Base-by-base conservation (phyloP, 768 basidiomycete genomes). In the Hypholoma sublateritium region DNA sequence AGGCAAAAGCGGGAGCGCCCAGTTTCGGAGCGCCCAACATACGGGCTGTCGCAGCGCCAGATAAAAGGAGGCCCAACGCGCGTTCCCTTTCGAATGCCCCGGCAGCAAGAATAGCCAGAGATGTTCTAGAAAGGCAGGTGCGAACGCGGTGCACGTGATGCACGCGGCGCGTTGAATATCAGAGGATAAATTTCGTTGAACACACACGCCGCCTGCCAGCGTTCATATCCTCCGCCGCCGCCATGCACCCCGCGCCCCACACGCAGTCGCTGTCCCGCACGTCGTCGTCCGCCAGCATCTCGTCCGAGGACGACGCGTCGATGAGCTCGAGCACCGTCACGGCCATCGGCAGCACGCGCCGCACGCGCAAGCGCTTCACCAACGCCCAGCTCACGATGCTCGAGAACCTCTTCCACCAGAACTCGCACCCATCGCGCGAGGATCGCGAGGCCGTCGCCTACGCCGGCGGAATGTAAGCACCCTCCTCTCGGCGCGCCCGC, bases 351-450 rank as follows among this genome's bases (percentile, higher is more conserved):
- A 64, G 71, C 52, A 72, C 74, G 5, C 77, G 84, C 32, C 80
- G 88, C 51, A 89, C 88, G 2, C 82, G 88, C 37, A 88, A 87
- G 68, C 79, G 88, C 1, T 89, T 90, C 70, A 84, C 80, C 46
- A 84, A 80, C 59, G 74, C 73, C 14, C 88, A 90, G 72, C 81
- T 90, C 64, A 81, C 81, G 60, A 79, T 88, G 75, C 82, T 90
- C 55, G 88, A 90, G 69, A 80, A 86, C 59, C 80, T 90, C 43
- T 90, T 85, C 66, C 87, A 87, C 70, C 78, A 81, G 59, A 83
- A 81, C 55, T 87, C 87, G 0, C 88, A 89, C 65, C 88, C 88
- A 4, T 86, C 86, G n/a, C 81, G 88, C 35, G 85, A 85, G 58
- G 84, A 89, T 59, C 83, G 88, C 60, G 88, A 89, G 60, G 69